Conservation (phyloP, 768 basidiomycete genomes). For the Panus rudis region DNA sequence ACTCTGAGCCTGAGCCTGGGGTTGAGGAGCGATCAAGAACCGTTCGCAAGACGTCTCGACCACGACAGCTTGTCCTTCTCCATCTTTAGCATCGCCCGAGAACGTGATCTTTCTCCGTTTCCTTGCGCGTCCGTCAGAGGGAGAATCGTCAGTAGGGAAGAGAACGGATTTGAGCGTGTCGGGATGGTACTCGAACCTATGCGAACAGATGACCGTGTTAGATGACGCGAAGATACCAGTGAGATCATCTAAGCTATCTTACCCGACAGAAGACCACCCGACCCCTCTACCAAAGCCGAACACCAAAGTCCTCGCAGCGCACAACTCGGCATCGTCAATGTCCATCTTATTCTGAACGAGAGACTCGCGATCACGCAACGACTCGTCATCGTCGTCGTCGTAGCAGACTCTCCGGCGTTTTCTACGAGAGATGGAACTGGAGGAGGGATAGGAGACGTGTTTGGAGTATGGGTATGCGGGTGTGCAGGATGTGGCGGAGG, state of each 20-base stretch:
- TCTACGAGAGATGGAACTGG: not conserved
- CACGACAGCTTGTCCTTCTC: conserved; percentile 14
- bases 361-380: not conserved
- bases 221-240: not conserved
- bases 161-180: conserved; percentile 19
- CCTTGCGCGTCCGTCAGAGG: too few species aligned
- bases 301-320: conserved; percentile 6
- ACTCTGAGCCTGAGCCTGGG: too few species aligned
- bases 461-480: not conserved
- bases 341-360: too few species aligned
- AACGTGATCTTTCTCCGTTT: too few species aligned
- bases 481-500: not conserved
- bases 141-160: conserved; percentile 10
- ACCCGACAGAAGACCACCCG: conserved; percentile 8
- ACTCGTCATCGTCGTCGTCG: not conserved
- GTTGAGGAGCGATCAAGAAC: conserved; percentile 20
- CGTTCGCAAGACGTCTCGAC: conserved; percentile 24
- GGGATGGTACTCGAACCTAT: conserved; percentile 27
- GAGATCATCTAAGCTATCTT: conserved; percentile 5
- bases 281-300: conserved; percentile 1
- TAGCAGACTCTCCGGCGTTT: conserved; percentile 6
- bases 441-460: not conserved
- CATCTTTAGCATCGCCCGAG: not conserved
- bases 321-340: conserved; percentile 1
- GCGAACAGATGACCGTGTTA: not conserved